These are phyloP conservation scores for Alternaria sp. DNA, from an alignment of 2,329 filamentous ascomycete species.

Conservation along the genomic window DNA sequence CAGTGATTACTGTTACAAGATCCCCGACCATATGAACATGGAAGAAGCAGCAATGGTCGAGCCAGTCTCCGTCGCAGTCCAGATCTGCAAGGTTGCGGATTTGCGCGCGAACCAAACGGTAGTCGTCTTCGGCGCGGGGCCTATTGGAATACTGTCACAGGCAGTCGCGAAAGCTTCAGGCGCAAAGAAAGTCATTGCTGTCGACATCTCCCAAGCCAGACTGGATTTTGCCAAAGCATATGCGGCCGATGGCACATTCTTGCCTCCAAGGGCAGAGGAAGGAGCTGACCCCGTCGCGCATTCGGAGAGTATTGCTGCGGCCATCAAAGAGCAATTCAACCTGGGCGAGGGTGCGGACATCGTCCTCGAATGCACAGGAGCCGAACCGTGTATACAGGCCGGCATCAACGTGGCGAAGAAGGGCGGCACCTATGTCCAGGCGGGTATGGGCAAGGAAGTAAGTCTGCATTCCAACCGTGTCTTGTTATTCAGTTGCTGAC, in stretches of 20 bases:
- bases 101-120: conserved; percentile 16
- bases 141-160: conserved; percentile 32
- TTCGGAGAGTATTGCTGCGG: neutral
- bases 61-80: conserved; percentile 35
- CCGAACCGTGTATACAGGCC: conserved; percentile 27
- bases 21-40: conserved; percentile 30
- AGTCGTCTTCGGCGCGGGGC: neutral
- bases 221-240: conserved; percentile 32
- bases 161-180: conserved; percentile 31
- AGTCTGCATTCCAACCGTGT: conserved; percentile 28
- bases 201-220: conserved; percentile 25
- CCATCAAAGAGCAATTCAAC: conserved; percentile 12
- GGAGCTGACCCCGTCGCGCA: neutral
- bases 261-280: neutral
- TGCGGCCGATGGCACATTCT: conserved; percentile 19
- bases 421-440: conserved; percentile 30
- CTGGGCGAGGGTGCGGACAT: conserved; percentile 29
- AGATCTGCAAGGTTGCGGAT: conserved; percentile 25
- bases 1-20: conserved; percentile 34
- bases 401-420: conserved; percentile 24
- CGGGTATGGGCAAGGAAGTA: conserved; percentile 30
- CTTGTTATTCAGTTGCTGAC: neutral
- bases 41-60: conserved; percentile 37
- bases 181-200: conserved; percentile 23
- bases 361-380: conserved; percentile 31